Percentiles rank a stretch among this genome's conserved stretches.
Conservation (phyloP, 306 rosid species). For the Glycine tomentella region DNA sequence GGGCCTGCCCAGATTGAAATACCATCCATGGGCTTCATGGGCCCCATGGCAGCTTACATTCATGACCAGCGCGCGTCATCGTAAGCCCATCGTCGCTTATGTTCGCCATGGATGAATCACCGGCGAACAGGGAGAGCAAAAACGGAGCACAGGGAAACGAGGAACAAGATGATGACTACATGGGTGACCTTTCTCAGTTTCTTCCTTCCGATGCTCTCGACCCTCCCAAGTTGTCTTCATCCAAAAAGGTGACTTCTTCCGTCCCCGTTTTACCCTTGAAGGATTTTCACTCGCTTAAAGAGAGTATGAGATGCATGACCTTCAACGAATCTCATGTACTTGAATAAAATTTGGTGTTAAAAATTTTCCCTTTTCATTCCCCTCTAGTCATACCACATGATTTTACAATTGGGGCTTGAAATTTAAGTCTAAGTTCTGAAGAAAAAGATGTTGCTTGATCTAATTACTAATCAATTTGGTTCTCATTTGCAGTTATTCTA, state of each 20-base stretch:
- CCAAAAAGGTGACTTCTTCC: slow-evolving; percentile 56
- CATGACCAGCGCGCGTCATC: not conserved
- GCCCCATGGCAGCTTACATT: not conserved
- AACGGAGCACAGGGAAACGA: slow-evolving; percentile 42
- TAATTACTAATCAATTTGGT: slow-evolving; percentile 4
- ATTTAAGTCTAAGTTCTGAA: not conserved
- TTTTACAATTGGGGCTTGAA: slow-evolving; percentile 11
- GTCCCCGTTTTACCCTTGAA: slow-evolving; percentile 8
- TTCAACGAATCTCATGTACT: not conserved
- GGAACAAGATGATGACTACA: slow-evolving; percentile 59
- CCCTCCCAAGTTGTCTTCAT: slow-evolving; percentile 49
- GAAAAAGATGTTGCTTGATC: not conserved
- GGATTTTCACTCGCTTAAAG: not conserved
- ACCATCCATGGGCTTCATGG: not conserved
- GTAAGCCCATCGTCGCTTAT: not conserved
- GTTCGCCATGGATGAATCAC: slow-evolving; percentile 63
- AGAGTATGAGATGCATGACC: not conserved
- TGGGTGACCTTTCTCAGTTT: slow-evolving; percentile 82
- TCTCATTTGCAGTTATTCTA: not conserved
- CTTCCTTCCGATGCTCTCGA: slow-evolving; percentile 57
- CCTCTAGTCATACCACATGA: not conserved
- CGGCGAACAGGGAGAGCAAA: slow-evolving; percentile 28
- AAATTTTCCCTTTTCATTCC: not conserved
- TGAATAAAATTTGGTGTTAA: slow-evolving; percentile 16
- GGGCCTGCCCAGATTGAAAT: not conserved